These are phyloP conservation scores for Solanum chacoense DNA, from an alignment of 305 asterid species.

Conservation along the genomic window DNA sequence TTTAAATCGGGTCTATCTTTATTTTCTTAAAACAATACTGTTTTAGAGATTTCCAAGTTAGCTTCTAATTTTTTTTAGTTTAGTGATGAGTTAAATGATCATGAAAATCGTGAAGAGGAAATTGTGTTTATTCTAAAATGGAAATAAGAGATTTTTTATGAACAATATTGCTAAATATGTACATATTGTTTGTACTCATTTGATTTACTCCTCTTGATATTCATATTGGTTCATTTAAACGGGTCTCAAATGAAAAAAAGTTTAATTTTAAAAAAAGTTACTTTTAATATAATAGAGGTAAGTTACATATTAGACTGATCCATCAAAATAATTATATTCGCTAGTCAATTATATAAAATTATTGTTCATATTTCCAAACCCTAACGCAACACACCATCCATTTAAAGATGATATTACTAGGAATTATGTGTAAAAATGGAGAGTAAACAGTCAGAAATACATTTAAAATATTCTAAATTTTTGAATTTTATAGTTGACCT, in stretches of 20 bases:
- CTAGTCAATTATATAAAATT: not conserved
- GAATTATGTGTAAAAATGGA: not conserved
- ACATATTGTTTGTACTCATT: not conserved
- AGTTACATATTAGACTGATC: too few relatives aligned
- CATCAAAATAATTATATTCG: too few relatives aligned
- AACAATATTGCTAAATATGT: not conserved
- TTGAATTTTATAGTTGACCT: not conserved
- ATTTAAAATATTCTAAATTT: too few relatives aligned
- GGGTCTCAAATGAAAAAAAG: not conserved
- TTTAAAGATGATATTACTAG: too few relatives aligned
- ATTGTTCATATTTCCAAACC: too few relatives aligned
- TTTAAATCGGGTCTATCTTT: constrained; percentile 34
- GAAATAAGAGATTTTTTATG: not conserved
- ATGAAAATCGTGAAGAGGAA: not conserved
- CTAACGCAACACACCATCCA: too few relatives aligned
- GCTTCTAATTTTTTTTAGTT: constrained; percentile 38
- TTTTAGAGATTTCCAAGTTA: constrained; percentile 24
- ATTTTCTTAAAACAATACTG: constrained; percentile 21
- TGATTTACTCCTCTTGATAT: not conserved
- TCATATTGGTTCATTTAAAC: too few relatives aligned
- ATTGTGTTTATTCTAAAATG: not conserved
- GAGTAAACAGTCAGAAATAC: too few relatives aligned
- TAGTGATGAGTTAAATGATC: constrained; percentile 11
- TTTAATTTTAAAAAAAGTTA: too few relatives aligned
- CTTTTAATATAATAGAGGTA: too few relatives aligned